These are phyloP conservation scores for Epichloe sibirici DNA, from an alignment of 2,329 filamentous ascomycete species.

Conservation along the genomic window DNA sequence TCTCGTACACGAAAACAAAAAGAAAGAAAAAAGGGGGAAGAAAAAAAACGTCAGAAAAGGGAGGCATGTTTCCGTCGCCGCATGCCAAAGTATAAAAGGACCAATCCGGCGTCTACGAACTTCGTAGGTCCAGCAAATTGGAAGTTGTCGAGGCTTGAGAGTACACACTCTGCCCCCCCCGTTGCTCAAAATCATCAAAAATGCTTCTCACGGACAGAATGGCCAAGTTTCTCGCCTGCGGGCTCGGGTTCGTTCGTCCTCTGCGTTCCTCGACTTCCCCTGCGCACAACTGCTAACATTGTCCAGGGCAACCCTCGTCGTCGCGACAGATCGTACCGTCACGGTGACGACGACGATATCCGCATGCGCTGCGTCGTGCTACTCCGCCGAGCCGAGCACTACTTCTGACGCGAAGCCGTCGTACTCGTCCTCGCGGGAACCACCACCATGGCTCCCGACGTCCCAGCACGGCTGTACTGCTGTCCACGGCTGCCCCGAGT, in stretches of 20 bases:
- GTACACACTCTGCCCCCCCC: no score
- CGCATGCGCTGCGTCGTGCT: slow-evolving; percentile 16
- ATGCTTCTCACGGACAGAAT: background rate
- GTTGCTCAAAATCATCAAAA: background rate
- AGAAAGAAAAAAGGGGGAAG: no score
- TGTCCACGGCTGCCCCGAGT: no score
- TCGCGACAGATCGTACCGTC: slow-evolving; percentile 15
- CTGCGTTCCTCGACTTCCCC: background rate
- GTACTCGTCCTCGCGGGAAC: no score
- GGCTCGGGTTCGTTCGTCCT: background rate
- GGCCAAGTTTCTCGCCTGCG: background rate
- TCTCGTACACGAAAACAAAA: background rate
- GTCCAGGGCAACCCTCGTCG: slow-evolving; percentile 13
- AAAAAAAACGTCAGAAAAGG: no score
- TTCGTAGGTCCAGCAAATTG: no score
- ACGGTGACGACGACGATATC: slow-evolving; percentile 21
- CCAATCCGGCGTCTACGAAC: no score
- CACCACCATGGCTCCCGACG: no score
- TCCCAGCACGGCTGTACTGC: no score
- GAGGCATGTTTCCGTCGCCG: no score
- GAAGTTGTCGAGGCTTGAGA: no score
- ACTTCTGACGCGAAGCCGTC: background rate
- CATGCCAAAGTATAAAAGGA: no score
- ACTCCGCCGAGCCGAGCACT: background rate
- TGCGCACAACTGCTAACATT: background rate